Conservation (phyloP, 164 flowering plant genomes). For the Kalanchoe fedtschenkoi region DNA sequence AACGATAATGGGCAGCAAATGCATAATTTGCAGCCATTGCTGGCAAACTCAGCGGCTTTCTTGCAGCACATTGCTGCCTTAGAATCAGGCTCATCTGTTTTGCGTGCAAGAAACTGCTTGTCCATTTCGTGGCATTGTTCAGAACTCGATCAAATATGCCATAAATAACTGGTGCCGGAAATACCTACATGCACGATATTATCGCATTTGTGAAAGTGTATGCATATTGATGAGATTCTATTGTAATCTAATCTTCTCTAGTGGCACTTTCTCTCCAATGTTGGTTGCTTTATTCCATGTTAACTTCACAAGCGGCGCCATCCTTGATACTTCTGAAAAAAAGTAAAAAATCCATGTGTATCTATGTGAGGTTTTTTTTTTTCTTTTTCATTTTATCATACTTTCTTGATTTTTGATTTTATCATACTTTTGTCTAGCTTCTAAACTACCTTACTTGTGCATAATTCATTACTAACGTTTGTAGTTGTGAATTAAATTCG, state of each 20-base stretch:
- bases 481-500: too few species aligned
- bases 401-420: too few species aligned
- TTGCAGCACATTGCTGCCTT: constrained; percentile 7
- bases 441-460: too few species aligned
- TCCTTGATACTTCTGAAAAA: background rate
- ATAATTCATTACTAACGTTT: too few species aligned
- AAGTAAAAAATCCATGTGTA: too few species aligned
- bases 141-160: background rate
- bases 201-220: too few species aligned
- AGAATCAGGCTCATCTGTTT: background rate
- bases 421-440: too few species aligned
- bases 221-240: background rate
- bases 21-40: constrained; percentile 26
- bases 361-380: too few species aligned
- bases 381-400: too few species aligned
- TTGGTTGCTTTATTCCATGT: background rate
- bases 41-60: constrained; percentile 16
- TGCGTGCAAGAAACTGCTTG: background rate
- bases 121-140: constrained; percentile 2
- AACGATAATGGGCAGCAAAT: constrained; percentile 29
- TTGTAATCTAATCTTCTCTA: background rate
- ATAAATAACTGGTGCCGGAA: too few species aligned
- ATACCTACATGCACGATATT: too few species aligned
- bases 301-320: background rate
- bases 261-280: background rate